Base-by-base conservation (phyloP, 805 yeast species). In the Candida loeiensis region DNA sequence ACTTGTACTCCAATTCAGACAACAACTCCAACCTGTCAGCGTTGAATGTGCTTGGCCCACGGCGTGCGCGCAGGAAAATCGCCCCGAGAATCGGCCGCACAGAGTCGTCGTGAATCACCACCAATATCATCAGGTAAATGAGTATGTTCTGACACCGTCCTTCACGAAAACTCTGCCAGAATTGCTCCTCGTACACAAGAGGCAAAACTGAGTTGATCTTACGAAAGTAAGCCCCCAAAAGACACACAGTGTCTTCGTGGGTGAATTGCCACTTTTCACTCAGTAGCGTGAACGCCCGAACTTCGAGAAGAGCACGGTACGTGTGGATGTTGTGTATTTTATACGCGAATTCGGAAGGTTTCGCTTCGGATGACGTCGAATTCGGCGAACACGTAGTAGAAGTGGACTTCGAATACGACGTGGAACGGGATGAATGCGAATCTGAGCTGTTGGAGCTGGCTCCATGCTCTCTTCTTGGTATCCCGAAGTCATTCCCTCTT, bases 201-300 rank as follows among this genome's bases (percentile, higher is more conserved):
- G 71, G 69, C 37, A 65, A 55, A 4, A 64, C 47, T n/a, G 53
- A 47, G 50, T 65, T 63, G 18, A 64, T 37, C 37, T 62, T 61
- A 44, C 45, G 51, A 43, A 65, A 65, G 46, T 50, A 65, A 3
- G 64, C 26, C 21, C 56, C 51, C 3, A 61, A 31, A 15, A 64
- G 45, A 33, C 48, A 47, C 6, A 42, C 37, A 17, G 48, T 43
- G 34, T 62, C 63, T 6, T 40, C 36, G 6, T 37, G 25, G 11
- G 44, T 39, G 17, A 63, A 49, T 6, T 46, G 51, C 36, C 45
- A 59, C 32, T 50, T 55, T 2, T 52, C 48, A n/a, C 49, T 44
- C 5, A 55, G 41, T 15, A 63, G 43, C 6, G 64, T 60, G 45
- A 64, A 64, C 5, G 68, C 68, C 41, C 60, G 37, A 17, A 62